Evolutionary conservation across 1,284 basidiomycete genomes (phyloP), one percentile per base, ranked within the genome.

Genomic region (Cronartium quercuum): DNA sequence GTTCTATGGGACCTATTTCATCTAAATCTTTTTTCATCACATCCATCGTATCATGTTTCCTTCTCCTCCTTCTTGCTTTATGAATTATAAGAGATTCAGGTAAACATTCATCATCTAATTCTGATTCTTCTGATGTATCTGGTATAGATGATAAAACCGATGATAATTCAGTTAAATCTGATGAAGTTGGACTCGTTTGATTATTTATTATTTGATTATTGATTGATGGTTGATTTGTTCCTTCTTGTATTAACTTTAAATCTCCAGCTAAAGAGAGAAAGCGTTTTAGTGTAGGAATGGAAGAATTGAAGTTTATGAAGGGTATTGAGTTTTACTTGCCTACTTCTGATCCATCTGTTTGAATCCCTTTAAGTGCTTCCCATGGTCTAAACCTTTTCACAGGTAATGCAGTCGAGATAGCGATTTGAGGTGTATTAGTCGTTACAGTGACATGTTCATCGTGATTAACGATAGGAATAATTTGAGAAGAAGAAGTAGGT

Each of bases 281-380:
- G 41, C 13, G 37, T 55, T 21, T 15, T 13, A 21, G 18, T 41
- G n/a, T 34, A 40, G 21, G 41, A 6, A 57, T 15, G 35, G 12
- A 21, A 44, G 38, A n/a, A 62, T 37, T 7, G n/a, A n/a, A 62
- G 37, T 10, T 34, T 61, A 61, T 18, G 29, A 29, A 69, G 9
- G 55, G 13, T 40, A 41, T 29, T 41, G 10, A 42, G 0, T 47
- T n/a, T 38, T 6, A 40, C 29, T 9, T 4, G n/a, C 62, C 63
- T 4, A 66, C 70, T 44, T 74, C 63, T 60, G 62, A 5, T 38
- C 63, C 60, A 37, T 71, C 70, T 5, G 70, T 74, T 66, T 74
- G 63, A 13, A 74, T 65, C 29, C 63, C 63, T 65, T 74, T 74
- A 38, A 74, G 70, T n/a, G 70, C 63, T 29, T 65, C 70, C 70